These are phyloP conservation scores for Plantago ovata DNA, from an alignment of 257 asterid species.

Conservation along the genomic window DNA sequence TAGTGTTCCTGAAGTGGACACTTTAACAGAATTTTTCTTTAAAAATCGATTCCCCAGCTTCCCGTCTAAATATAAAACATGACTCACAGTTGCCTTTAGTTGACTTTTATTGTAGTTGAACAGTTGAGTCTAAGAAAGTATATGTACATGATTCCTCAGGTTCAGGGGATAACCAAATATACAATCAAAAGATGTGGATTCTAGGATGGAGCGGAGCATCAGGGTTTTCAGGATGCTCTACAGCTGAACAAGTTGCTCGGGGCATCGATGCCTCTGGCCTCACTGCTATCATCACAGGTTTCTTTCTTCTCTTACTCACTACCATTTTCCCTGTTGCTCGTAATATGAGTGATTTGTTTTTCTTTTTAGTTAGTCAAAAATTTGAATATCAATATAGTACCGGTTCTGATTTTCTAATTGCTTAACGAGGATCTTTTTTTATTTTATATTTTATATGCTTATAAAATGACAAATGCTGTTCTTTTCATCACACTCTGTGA, in stretches of 20 bases:
- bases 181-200: slow-evolving; percentile 41
- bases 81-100: too few relatives aligned
- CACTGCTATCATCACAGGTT: slow-evolving; percentile 66
- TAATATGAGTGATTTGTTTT: not conserved
- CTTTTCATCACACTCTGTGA: not conserved
- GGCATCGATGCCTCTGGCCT: slow-evolving; percentile 58
- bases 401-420: too few relatives aligned
- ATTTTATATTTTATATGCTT: not conserved
- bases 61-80: too few relatives aligned
- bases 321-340: slow-evolving; percentile 10
- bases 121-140: too few relatives aligned
- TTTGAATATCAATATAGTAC: too few relatives aligned
- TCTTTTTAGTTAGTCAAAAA: not conserved
- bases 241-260: slow-evolving; percentile 52
- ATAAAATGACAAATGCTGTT: not conserved
- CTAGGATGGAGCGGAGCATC: slow-evolving; percentile 49
- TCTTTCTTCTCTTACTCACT: not conserved
- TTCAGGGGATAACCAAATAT: too few relatives aligned
- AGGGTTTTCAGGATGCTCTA: slow-evolving; percentile 54
- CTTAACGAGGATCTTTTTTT: too few relatives aligned
- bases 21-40: too few relatives aligned
- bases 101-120: too few relatives aligned
- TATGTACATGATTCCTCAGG: too few relatives aligned
- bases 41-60: too few relatives aligned
- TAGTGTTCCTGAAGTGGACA: too few relatives aligned